A percentile compares a stretch with the other conserved stretches of the same genome.
Conservation (phyloP, 192 early-diverging fungal species). For the Entomortierella parvispora region DNA sequence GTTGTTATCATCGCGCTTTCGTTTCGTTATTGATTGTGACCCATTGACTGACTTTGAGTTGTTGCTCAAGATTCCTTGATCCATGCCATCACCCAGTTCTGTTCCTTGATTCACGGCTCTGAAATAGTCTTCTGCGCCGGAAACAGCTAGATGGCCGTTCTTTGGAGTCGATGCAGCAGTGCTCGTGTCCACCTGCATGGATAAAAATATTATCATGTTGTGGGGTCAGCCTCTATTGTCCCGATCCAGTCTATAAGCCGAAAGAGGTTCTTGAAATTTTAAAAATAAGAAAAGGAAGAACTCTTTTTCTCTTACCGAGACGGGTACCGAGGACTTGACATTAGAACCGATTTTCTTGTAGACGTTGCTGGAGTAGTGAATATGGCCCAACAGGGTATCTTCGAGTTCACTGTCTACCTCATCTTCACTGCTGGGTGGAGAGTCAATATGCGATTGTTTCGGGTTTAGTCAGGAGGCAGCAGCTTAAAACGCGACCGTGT, state of each 20-base stretch:
- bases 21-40: background rate
- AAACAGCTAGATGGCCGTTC: constrained; percentile 9
- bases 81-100: constrained; percentile 17
- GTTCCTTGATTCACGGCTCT: constrained; percentile 11
- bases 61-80: constrained; percentile 2
- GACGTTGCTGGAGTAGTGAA: constrained; percentile 45
- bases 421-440: background rate
- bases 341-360: constrained; percentile 32
- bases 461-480: background rate
- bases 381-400: constrained; percentile 31
- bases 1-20: background rate
- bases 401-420: constrained; percentile 43
- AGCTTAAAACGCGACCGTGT: too few relatives aligned
- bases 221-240: too few relatives aligned
- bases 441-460: background rate
- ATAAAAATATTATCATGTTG: too few relatives aligned
- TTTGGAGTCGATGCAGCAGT: background rate
- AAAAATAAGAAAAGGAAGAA: too few relatives aligned
- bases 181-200: too few relatives aligned
- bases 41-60: background rate
- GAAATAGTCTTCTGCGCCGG: constrained; percentile 35
- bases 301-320: too few relatives aligned
- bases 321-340: too few relatives aligned
- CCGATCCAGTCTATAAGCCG: too few relatives aligned
- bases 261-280: too few relatives aligned